Evolutionary conservation across 495 filamentous ascomycete genomes (phyloP), one percentile per base, ranked within the genome.

Genomic region (Penicillium desertorum): DNA sequence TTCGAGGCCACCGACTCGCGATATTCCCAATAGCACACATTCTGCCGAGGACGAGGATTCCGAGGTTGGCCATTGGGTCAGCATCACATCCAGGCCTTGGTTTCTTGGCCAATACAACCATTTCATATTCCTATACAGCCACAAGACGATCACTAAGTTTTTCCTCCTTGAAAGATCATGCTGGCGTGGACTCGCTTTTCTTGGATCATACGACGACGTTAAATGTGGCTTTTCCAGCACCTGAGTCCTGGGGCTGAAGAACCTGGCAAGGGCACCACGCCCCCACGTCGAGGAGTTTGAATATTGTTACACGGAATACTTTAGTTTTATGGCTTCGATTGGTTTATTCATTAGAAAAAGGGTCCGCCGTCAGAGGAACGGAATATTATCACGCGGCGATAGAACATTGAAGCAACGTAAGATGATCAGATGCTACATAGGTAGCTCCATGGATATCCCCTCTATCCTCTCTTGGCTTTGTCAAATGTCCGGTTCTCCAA

Each of bases 211-310:
- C 25, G 19, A 10, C 32, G 6, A 29, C 16, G 7, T 22, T 17
- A 51, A 17, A 29, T 23, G 14, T 41, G 36, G 17, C 11, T 20
- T 25, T 34, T 53, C 5, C 11, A n/a, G 2, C 32, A 34, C 36
- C 8, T 5, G 27, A 32, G 39, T 36, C n/a, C 39, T 45, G 39
- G 45, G 51, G 51, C 51, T 44, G 37, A 53, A 44, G 39, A 43
- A 34, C 11, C 10, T 32, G 11, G n/a, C 27, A 22, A 32, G 10
- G 10, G 37, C 49, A 53, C 39, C 19, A 39, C 37, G 29, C 22
- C 27, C n/a, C 9, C 16, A 43, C 10, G 23, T 17, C 5, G n/a
- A 32, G n/a, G 16, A 44, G 11, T 43, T 44, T 10, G n/a, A 19
- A 16, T 3, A 10, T 32, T 32, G 25, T 53, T 23, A 12, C 11